These are phyloP conservation scores for Boletus sensibilis DNA, from an alignment of 768 basidiomycete genomes.

Conservation along the genomic window DNA sequence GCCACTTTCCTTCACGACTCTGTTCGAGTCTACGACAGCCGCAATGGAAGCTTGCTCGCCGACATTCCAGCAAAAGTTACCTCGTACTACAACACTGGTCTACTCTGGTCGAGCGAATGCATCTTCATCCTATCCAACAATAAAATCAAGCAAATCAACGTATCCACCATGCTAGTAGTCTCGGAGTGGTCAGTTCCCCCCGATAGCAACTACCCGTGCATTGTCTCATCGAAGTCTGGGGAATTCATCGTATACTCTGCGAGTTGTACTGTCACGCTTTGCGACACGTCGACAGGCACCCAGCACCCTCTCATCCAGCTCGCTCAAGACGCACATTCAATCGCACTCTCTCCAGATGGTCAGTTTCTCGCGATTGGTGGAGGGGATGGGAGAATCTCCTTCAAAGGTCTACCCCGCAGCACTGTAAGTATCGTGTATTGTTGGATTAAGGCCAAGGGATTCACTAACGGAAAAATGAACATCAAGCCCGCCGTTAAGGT, in stretches of 20 bases:
- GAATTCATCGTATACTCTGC: not conserved
- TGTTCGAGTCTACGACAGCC: slow-evolving; percentile 10
- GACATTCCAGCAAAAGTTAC: slow-evolving; percentile 2
- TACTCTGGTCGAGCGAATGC: slow-evolving; percentile 4
- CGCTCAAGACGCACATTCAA: slow-evolving; percentile 5
- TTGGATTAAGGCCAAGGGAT: not conserved
- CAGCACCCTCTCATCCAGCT: not conserved
- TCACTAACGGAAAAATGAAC: not conserved
- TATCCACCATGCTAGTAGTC: not conserved
- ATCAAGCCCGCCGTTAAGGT: not conserved
- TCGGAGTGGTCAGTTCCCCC: not conserved
- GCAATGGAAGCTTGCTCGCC: not conserved
- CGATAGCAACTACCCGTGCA: slow-evolving; percentile 7
- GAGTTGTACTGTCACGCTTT: not conserved
- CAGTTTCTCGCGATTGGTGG: slow-evolving; percentile 2
- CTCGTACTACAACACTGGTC: slow-evolving; percentile 13
- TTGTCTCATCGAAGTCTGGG: slow-evolving; percentile 6
- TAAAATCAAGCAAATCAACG: not conserved
- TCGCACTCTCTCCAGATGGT: slow-evolving; percentile 3
- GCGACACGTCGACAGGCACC: not conserved
- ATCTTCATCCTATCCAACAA: slow-evolving; percentile 5
- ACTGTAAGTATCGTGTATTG: not conserved
- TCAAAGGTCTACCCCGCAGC: not conserved
- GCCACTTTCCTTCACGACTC: slow-evolving; percentile 3
- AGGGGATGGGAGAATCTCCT: slow-evolving; percentile 1